Evolutionary conservation across 352 stramenopile genomes (phyloP), one percentile per base, ranked within the genome.

Genomic region (Aphanomyces astaci): DNA sequence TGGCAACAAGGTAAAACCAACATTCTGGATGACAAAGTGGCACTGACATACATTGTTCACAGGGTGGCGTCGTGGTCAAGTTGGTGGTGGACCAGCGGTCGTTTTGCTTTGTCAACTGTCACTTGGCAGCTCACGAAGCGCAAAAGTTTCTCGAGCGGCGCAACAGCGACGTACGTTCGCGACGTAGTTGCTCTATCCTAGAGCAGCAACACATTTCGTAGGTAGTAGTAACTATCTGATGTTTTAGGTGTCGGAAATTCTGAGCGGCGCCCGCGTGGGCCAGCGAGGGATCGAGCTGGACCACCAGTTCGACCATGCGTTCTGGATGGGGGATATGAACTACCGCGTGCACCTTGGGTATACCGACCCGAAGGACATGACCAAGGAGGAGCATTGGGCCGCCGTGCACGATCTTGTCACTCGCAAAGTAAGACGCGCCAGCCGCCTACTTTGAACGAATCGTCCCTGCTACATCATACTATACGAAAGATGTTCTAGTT

Each of bases 291-390:
- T 94, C 30, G 74, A 81, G 11, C 75, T 91, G 19, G 86, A 94
- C 60, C 80, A 77, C 33, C 86, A 95, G 64, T 90, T 90, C 27
- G 85, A 94, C 72, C 84, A 96, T 73, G 87, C 81, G 64, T 94
- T 94, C 66, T 91, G 78, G 77, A 87, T 95, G 27, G 87, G 87
- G 7, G 87, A 96, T 59, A 78, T 96, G 27, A 96, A 96, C 75
- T 94, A 96, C 70, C 80, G 86, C 53, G 60, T 95, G 30, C 84
- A 94, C 56, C 70, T 91, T 55, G 82, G 76, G 66, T 88, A 91
- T 73, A 74, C 73, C 1, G 33, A 74, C 77, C 28, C 53, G 63
- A 15, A 72, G 7, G 73, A 85, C 24, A 78, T 80, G 15, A 78
- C 75, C 13, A 79, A 88, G 43, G 82, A 88, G 33, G 78, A 89